phyloP scores from a whole-genome alignment of 805 yeast genomes.

The Kuraishia hungarica region DNA sequence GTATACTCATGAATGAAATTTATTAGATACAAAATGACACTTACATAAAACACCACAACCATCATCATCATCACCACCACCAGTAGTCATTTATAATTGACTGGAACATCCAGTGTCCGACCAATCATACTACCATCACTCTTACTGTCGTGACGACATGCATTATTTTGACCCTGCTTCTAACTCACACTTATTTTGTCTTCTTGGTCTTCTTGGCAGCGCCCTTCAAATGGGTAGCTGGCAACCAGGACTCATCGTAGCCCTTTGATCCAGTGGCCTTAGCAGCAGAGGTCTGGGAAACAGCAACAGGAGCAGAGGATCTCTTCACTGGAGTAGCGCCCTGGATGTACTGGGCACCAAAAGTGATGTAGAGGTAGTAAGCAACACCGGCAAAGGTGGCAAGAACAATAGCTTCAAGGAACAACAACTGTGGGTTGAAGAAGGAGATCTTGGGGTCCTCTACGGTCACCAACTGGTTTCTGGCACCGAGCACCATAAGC shows the following conservation, averaged over 20 bases:
- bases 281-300: slow-evolving; percentile 16
- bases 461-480: slow-evolving; percentile 49
- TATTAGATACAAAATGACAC: not conserved
- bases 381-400: slow-evolving; percentile 39
- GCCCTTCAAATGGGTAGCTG: slow-evolving; percentile 39
- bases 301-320: slow-evolving; percentile 17
- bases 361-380: slow-evolving; percentile 35
- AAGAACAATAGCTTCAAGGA: slow-evolving; percentile 48
- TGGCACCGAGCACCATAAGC: slow-evolving; percentile 46
- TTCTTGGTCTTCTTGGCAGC: slow-evolving; percentile 22
- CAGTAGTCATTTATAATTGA: too few relatives aligned
- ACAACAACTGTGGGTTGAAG: slow-evolving; percentile 63
- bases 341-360: slow-evolving; percentile 36
- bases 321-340: slow-evolving; percentile 24
- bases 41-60: too few relatives aligned
- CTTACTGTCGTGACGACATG: too few relatives aligned
- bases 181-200: slow-evolving; percentile 11
- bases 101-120: not conserved
- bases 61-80: too few relatives aligned
- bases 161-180: not conserved
- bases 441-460: slow-evolving; percentile 59
- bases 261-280: slow-evolving; percentile 18
- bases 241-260: slow-evolving; percentile 47
- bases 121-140: too few relatives aligned
- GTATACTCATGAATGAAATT: too few relatives aligned